These are phyloP conservation scores for Alternaria sp. DNA, from an alignment of 2,329 filamentous ascomycete genomes.

Conservation along the genomic window DNA sequence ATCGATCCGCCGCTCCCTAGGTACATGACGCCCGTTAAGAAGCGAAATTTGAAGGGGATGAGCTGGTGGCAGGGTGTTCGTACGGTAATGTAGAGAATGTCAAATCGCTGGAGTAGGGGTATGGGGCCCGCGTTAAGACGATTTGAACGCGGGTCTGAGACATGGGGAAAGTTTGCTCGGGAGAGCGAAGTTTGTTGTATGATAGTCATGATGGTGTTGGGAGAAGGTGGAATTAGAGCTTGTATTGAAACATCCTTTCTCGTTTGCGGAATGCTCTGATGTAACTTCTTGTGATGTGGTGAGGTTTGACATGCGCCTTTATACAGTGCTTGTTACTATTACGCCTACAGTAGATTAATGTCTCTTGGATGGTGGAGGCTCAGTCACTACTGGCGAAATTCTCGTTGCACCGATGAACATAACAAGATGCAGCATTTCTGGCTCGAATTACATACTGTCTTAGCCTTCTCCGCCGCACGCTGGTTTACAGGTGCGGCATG, in stretches of 20 bases:
- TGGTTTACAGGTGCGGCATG: neutral
- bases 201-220: neutral
- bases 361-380: neutral
- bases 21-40: neutral
- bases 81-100: neutral
- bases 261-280: neutral
- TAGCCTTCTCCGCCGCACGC: neutral
- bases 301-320: neutral
- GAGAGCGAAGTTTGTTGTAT: neutral
- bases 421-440: neutral
- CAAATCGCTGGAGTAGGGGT: neutral
- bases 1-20: neutral
- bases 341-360: neutral
- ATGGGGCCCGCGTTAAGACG: neutral
- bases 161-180: neutral
- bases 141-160: neutral
- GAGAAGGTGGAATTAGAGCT: neutral
- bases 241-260: neutral
- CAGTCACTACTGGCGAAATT: no score
- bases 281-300: neutral
- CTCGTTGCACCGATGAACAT: neutral
- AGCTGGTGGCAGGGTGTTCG: neutral
- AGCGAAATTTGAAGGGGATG: neutral
- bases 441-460: neutral
- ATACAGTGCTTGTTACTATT: neutral